A percentile compares a stretch with the other conserved stretches of the same genome.
Conservation (phyloP, 2,329 filamentous ascomycete species). For the Colletotrichum coccodes region DNA sequence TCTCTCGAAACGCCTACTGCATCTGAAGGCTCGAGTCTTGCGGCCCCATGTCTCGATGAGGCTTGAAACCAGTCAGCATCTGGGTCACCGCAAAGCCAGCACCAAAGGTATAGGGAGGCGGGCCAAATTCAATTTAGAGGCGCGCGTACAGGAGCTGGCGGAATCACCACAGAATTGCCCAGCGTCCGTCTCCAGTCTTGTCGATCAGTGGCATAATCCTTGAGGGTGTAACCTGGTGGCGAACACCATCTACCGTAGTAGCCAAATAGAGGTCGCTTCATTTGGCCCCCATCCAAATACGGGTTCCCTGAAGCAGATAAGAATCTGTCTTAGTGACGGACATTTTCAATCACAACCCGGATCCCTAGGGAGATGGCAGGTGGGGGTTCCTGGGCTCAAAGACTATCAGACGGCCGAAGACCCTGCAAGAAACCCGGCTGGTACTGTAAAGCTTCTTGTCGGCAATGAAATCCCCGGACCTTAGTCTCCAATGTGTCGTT, state of each 20-base stretch:
- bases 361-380: constrained; percentile 22
- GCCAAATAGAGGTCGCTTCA: constrained; percentile 9
- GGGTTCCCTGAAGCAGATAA: constrained; percentile 5
- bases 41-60: not conserved
- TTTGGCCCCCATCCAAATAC: constrained; percentile 26
- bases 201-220: constrained; percentile 1
- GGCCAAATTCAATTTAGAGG: not conserved
- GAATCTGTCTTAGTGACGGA: constrained; percentile 24
- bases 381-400: constrained; percentile 20
- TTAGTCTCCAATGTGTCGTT: constrained; percentile 17
- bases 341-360: constrained; percentile 21
- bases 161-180: not conserved
- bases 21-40: not conserved
- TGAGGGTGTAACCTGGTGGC: not conserved
- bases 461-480: constrained; percentile 28
- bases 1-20: not conserved
- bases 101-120: not conserved
- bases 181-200: not conserved
- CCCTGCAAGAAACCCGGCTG: constrained; percentile 14
- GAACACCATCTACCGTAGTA: constrained; percentile 8
- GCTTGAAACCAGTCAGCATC: not conserved
- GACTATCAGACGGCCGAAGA: not conserved
- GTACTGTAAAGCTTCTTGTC: not conserved
- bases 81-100: not conserved
- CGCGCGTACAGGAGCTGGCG: not conserved